phyloP scores from a whole-genome alignment of 2,329 filamentous ascomycete genomes.

The Tolypocladium pustulatum region DNA sequence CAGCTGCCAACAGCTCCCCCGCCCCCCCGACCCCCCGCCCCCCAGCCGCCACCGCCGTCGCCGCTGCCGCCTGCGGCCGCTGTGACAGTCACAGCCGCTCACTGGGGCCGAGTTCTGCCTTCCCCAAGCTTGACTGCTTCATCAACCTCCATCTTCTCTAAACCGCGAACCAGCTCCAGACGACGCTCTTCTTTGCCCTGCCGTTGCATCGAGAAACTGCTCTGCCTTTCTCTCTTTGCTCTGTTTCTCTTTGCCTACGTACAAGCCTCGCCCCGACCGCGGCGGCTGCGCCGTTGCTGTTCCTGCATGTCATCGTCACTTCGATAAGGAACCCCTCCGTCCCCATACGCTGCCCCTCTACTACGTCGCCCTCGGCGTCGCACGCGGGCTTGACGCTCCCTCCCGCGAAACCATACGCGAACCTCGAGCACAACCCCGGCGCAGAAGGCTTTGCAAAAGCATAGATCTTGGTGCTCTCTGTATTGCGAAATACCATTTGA shows the following conservation, averaged over 20 bases:
- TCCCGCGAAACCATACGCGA: conserved; percentile 6
- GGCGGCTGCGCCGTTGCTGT: neutral
- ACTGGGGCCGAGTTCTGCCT: neutral
- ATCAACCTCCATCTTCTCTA: neutral
- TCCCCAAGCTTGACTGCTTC: neutral
- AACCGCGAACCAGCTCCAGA: neutral
- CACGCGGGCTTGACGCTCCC: conserved; percentile 3
- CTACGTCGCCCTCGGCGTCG: neutral
- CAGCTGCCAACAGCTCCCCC: neutral
- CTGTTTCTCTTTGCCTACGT: neutral
- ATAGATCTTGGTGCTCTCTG: neutral
- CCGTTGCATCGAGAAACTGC: neutral
- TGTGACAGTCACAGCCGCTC: neutral
- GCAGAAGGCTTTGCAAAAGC: neutral
- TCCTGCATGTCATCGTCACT: neutral
- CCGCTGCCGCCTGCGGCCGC: neutral
- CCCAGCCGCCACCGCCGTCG: neutral
- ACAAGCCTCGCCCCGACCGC: neutral
- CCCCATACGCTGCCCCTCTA: neutral
- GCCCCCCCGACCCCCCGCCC: neutral
- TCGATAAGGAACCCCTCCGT: conserved; percentile 4
- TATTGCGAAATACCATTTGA: neutral
- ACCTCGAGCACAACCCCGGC: neutral
- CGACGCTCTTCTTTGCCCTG: neutral
- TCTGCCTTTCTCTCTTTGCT: neutral